Base-by-base conservation (phyloP, 2,329 filamentous ascomycete genomes). In the Dendrostoma leiphaemia region DNA sequence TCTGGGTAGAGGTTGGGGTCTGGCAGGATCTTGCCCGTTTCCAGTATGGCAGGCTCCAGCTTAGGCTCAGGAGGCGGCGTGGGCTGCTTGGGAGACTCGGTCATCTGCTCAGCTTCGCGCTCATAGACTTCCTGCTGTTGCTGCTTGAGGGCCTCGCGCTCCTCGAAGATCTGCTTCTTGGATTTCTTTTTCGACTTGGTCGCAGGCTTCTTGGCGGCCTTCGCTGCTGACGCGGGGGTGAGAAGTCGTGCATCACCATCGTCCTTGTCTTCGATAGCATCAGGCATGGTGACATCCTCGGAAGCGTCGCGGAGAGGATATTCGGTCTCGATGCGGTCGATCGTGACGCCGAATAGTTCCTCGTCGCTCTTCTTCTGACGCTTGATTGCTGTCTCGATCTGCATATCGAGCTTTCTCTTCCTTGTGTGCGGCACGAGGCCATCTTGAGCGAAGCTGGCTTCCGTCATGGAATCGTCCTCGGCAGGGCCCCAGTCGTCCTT, bases 321-420 rank as follows among this genome's bases (percentile, higher is more conserved):
- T 29, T 79, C 77, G 28, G 73, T 70, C 51, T 80, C 79, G 21
- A 83, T 74, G 53, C 74, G 76, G 48, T 78, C 75, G 21, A 83
- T 76, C 31, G 79, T 81, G 41, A 88, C 76, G 13, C 83, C 85
- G 65, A 91, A 91, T 5, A 93, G 76, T 62, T 91, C 89, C 62
- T 93, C 89, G 54, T 92, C 89, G 0, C 78, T 78, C 67, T 90
- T 91, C 74, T 91, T 93, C 63, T 83, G 88, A 46, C 90, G 84
- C 69, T 96, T 94, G 48, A 89, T 83, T 44, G 86, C 81, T 51
- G 82, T 81, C 54, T 89, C 82, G 19, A 89, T 81, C 34, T 86
- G 84, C 41, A 85, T 74, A 35, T 88, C 82, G 35, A 90, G 78
- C 69, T 93, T 94, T 60, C 89, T 85, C 69, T 96, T 94, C 68